These are phyloP conservation scores for Groenewaldozyma salmanticensis DNA, from an alignment of 805 yeast species.

Conservation along the genomic window DNA sequence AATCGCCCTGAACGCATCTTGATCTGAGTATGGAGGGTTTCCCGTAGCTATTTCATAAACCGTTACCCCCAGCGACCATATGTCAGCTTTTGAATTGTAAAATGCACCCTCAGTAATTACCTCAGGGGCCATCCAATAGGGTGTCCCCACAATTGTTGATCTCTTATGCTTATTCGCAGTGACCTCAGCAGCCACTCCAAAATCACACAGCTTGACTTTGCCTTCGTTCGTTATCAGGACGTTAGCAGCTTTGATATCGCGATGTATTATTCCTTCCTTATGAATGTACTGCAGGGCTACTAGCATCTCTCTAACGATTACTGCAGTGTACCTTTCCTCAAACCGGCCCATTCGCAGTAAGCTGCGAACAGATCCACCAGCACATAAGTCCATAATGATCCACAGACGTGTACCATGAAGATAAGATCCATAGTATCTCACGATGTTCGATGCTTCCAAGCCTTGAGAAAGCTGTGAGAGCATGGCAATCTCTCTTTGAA, in stretches of 20 bases:
- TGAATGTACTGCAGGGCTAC: constrained; percentile 76
- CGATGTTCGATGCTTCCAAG: constrained; percentile 67
- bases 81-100: constrained; percentile 72
- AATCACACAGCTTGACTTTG: constrained; percentile 84
- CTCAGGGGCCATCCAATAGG: constrained; percentile 51
- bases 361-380: constrained; percentile 91
- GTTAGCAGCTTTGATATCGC: constrained; percentile 96
- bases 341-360: constrained; percentile 76
- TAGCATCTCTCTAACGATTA: constrained; percentile 75
- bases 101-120: constrained; percentile 35
- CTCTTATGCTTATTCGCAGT: constrained; percentile 67
- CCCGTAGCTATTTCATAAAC: constrained; percentile 93
- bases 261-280: constrained; percentile 81
- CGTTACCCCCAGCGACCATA: constrained; percentile 96
- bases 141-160: constrained; percentile 76
- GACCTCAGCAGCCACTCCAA: constrained; percentile 95
- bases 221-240: constrained; percentile 85
- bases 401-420: constrained; percentile 84
- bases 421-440: constrained; percentile 84
- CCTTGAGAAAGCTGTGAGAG: constrained; percentile 62
- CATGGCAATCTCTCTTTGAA: constrained; percentile 85
- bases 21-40: constrained; percentile 93
- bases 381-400: constrained; percentile 97
- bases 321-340: constrained; percentile 74
- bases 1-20: constrained; percentile 92